phyloP scores from a whole-genome alignment of 2,329 filamentous ascomycete species.

The Huntiella bhutanensis region DNA sequence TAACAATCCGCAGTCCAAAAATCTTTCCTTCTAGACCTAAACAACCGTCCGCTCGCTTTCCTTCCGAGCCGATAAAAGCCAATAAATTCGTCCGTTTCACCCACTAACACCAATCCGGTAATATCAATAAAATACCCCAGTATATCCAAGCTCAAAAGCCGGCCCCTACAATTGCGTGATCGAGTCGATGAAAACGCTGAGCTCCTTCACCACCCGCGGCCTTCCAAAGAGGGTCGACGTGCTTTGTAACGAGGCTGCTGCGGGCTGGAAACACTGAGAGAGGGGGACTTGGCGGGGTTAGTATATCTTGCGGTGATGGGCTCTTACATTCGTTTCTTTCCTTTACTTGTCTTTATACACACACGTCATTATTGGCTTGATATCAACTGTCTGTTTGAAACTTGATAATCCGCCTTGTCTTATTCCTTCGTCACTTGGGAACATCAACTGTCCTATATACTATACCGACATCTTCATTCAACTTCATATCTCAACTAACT shows the following conservation, averaged over 20 bases:
- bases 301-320: conserved; percentile 1
- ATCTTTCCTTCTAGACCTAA: no score
- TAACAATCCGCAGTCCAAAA: no score
- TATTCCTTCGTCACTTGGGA: background rate
- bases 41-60: no score
- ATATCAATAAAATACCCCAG: no score
- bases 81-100: no score
- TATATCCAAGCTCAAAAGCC: no score
- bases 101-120: no score
- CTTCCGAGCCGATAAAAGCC: no score
- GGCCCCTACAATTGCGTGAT: conserved; percentile 9
- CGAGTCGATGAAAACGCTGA: conserved; percentile 9
- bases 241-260: no score
- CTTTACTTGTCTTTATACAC: conserved; percentile 1
- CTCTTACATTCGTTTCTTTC: conserved; percentile 3
- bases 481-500: background rate
- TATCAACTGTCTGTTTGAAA: background rate
- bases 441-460: conserved; percentile 5
- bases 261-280: no score
- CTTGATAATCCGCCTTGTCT: no score
- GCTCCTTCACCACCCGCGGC: conserved; percentile 6
- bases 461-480: background rate
- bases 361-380: background rate
- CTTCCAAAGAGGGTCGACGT: background rate
- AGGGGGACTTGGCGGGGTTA: background rate